Base-by-base conservation (phyloP, 352 stramenopile genomes). In the Blastocystis sp. region DNA sequence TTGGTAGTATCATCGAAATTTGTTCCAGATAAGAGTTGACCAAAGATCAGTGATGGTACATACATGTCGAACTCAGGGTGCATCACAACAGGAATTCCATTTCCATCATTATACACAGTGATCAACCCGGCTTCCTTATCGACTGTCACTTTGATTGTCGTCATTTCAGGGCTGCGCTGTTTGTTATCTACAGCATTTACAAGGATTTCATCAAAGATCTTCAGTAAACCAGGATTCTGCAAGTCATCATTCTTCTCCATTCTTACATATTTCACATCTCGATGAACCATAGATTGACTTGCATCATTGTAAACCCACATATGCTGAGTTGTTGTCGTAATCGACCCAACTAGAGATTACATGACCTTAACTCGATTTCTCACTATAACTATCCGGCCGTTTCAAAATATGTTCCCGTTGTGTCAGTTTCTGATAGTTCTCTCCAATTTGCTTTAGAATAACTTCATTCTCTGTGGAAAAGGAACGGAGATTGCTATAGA, bases 131-230 rank as follows among this genome's bases (percentile, higher is more conserved):
- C 92, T 58, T 94, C 93, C 0, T 91, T 91, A 86, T 98, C 91
- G 46, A 98, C 97, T 3, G 90, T 93, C 12, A 98, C 95, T 56
- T 98, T 97, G 5, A 97, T 88, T 32, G 91, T 94, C 88, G 94
- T 92, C 94, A 97, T 97, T 24, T 91, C 91, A 59, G 94, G 92
- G 92, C 99, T 96, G 32, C 97, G 93, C 90, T 99, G 97, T 91
- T 99, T 99, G 92, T 99, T 99, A 89, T 99, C 97, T 35, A 95
- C 96, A 0, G 97, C 97, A 90, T 99, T 99, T 59, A 98, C 96
- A 21, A 99, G 95, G 77, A 99, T 98, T 89, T 99, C 96, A 89
- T 99, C 96, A 89, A 98, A 98, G 87, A 98, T 97, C 91, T 99
- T 99, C 89, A 97, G 95, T 32, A 98, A 89, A 35, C 94, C 96